These are phyloP conservation scores for Citrus maxima DNA, from an alignment of 345 rosid genomes.

Conservation along the genomic window DNA sequence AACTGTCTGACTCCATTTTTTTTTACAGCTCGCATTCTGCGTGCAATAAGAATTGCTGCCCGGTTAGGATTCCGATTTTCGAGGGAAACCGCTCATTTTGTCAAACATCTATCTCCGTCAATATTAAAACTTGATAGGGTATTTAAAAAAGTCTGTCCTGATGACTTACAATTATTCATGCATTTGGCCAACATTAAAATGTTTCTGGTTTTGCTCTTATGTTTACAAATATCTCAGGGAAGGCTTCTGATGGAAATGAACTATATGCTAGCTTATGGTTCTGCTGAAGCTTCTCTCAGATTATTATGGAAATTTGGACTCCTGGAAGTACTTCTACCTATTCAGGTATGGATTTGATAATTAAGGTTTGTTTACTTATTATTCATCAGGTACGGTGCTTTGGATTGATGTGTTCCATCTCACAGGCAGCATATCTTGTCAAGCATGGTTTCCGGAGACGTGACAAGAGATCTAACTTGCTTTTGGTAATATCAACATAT, in stretches of 20 bases:
- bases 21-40: constrained; percentile 78
- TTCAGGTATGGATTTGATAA: constrained; percentile 50
- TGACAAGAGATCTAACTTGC: constrained; percentile 89
- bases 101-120: constrained; percentile 52
- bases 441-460: constrained; percentile 72
- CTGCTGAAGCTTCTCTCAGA: constrained; percentile 92
- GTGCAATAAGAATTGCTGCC: constrained; percentile 70
- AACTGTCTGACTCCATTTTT: constrained; percentile 2
- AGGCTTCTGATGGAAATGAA: constrained; percentile 96
- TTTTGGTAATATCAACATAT: constrained; percentile 55
- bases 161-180: neutral
- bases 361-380: constrained; percentile 8
- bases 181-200: constrained; percentile 5
- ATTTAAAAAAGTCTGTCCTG: constrained; percentile 12
- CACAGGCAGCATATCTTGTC: constrained; percentile 85
- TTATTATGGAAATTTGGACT: constrained; percentile 92
- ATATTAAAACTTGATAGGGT: constrained; percentile 76
- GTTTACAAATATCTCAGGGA: constrained; percentile 41
- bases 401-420: constrained; percentile 18
- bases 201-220: constrained; percentile 14
- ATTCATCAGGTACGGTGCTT: neutral
- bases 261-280: constrained; percentile 95
- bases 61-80: constrained; percentile 77
- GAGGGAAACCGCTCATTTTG: constrained; percentile 72
- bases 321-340: constrained; percentile 77